Base-by-base conservation (phyloP, 1,139 yeast species). In the Suhomyces taliae region DNA sequence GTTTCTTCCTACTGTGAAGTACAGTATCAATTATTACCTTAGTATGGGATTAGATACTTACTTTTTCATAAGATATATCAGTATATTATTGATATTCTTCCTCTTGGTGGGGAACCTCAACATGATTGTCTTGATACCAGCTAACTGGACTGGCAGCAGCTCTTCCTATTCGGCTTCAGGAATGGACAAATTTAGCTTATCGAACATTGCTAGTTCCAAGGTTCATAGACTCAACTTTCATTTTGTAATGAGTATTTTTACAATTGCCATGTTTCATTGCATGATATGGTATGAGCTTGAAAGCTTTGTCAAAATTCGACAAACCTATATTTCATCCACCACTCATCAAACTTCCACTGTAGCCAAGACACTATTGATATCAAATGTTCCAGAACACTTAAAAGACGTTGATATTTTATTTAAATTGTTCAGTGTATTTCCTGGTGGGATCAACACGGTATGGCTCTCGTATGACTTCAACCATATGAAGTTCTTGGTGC, bases 41-140 rank as follows among this genome's bases (percentile, higher is more conserved):
- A 58, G 70, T 4, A 61, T 72, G 55, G 90, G 90, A 0, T 59
- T 85, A n/a, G 91, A 86, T 61, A 78, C 87, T 0, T 85, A 82
- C 57, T 79, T 82, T 54, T 82, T 85, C 53, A 55, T 85, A 4
- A 61, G 90, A 45, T 85, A 73, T 53, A 60, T 85, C 37, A 68
- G 71, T 44, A 66, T 81, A 2, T 54, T 84, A 24, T 58, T 78
- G 34, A 53, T 77, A 2, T 73, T 81, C 48, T 84, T 84, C 54
- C 48, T 68, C 1, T 68, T 76, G 0, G 62, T 83, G 26, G 82
- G 87, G 0, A 44, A 74, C 1, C 46, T 82, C 27, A 82, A 81
- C 49, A 66, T 83, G 46, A 70, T 83, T 0, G 66, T 84, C 0
- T 64, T 86, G 31, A 56, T 83, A 1, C 88, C 90, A 0, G 67